Conservation (phyloP, 305 asterid genomes). For the Solanum chacoense region DNA sequence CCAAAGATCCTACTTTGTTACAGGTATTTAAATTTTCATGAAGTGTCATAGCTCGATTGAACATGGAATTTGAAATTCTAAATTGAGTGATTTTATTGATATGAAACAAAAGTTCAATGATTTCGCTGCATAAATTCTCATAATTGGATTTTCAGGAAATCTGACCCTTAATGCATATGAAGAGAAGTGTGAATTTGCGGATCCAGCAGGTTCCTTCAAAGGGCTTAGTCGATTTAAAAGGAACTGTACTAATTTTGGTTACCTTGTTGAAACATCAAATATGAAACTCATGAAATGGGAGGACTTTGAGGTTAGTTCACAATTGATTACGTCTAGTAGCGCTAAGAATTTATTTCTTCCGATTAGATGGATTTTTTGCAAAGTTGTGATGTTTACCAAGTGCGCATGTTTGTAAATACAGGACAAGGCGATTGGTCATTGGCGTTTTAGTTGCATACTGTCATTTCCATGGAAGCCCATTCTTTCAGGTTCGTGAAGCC, state of each 20-base stretch:
- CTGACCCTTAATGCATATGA: slow-evolving; percentile 70
- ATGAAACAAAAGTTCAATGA: not conserved
- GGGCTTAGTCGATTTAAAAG: slow-evolving; percentile 70
- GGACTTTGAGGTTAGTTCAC: slow-evolving; percentile 51
- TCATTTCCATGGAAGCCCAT: slow-evolving; percentile 95
- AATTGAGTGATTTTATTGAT: not conserved
- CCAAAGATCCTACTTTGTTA: slow-evolving; percentile 71
- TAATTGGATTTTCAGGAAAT: slow-evolving; percentile 37
- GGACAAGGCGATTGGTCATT: slow-evolving; percentile 86
- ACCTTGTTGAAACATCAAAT: slow-evolving; percentile 51
- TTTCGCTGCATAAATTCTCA: not conserved
- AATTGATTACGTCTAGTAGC: not conserved
- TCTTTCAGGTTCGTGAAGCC: slow-evolving; percentile 50
- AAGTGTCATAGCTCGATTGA: not conserved
- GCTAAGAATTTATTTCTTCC: not conserved
- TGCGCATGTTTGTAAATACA: slow-evolving; percentile 10
- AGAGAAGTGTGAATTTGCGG: slow-evolving; percentile 90
- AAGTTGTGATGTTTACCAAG: not conserved
- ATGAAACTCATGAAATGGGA: slow-evolving; percentile 97
- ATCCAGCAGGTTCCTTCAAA: slow-evolving; percentile 88
- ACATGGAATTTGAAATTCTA: not conserved
- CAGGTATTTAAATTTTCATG: slow-evolving; percentile 30
- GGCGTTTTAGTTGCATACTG: slow-evolving; percentile 87
- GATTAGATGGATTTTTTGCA: not conserved
- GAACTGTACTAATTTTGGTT: slow-evolving; percentile 85